Base-by-base conservation (phyloP, 2,329 filamentous ascomycete species). In the Celoporthe dispersa region DNA sequence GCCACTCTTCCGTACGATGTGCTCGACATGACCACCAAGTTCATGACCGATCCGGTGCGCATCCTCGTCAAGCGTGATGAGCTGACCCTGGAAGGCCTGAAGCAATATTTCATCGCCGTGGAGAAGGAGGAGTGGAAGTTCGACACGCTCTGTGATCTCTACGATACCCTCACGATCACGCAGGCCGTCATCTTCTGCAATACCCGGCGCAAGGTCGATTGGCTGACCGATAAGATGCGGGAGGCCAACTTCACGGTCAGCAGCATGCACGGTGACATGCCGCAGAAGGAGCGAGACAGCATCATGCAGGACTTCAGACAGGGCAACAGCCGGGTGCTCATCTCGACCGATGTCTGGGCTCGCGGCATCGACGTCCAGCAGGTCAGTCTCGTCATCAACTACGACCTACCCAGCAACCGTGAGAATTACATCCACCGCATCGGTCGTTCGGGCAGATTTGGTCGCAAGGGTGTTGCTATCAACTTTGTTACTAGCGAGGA, bases 231-330 rank as follows among this genome's bases (percentile, higher is more conserved):
- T 86, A 98, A 98, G 91, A 94, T 99, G 82, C 97, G 94, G 78
- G 92, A 93, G 78, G 94, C 94, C 87, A 95, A 99, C 86, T 99
- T 99, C 88, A 98, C 96, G 74, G 96, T 99, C 82, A 98, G 95
- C 53, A 94, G 95, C 85, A 98, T 99, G 96, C 96, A 99, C 89
- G 96, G 96, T 82, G 96, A 99, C 81, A 99, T 99, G 96, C 94
- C 97, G 84, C 94, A 98, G 87, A 86, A 85, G 79, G 94, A 98
- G 88, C 94, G 96, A 90, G 96, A 98, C 84, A 88, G 97, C 81
- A 99, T 99, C 84, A 99, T 99, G 96, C 97, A 99, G 91, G 96
- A 99, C 88, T 99, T 99, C 92, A 94, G 96, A 80, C 97, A 94
- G 76, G 96, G 96, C 76, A 98, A 94, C 82, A 98, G 94, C 75